Evolutionary conservation across 345 rosid genomes (phyloP).

Genomic region (Populus davidiana): DNA sequence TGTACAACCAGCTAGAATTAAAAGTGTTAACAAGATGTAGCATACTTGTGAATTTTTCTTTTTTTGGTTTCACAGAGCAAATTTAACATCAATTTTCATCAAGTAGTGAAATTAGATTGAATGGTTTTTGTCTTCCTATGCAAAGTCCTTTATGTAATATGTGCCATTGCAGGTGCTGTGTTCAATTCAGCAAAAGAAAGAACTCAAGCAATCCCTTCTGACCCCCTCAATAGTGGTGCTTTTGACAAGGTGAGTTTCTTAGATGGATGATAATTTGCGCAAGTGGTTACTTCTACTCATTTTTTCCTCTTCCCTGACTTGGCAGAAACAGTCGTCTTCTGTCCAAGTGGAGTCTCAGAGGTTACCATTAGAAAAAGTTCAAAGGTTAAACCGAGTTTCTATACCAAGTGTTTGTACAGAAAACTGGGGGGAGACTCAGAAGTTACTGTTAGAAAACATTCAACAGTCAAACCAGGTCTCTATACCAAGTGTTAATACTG

Average conservation of each 20-base stretch:
- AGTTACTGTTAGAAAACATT: slow-evolving; percentile 27
- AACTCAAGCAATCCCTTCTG: slow-evolving; percentile 21
- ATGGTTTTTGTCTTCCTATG: background rate
- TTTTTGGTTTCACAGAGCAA: too few relatives aligned
- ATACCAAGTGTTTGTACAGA: slow-evolving; percentile 40
- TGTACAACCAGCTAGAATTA: background rate
- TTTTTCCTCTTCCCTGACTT: background rate
- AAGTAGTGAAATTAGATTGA: background rate
- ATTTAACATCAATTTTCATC: background rate
- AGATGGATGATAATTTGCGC: background rate
- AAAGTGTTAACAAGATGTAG: background rate
- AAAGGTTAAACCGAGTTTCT: slow-evolving; percentile 29
- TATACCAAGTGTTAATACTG: slow-evolving; percentile 38
- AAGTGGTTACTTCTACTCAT: slow-evolving; percentile 3
- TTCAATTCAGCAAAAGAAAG: slow-evolving; percentile 31
- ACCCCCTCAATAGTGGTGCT: slow-evolving; percentile 13
- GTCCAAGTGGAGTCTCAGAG: slow-evolving; percentile 27
- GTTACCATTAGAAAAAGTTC: slow-evolving; percentile 37
- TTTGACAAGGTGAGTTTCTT: slow-evolving; percentile 31
- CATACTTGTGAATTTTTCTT: background rate
- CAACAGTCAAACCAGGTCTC: slow-evolving; percentile 35
- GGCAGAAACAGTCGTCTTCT: slow-evolving; percentile 25
- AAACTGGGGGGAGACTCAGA: slow-evolving; percentile 38
- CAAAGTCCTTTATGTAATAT: slow-evolving; percentile 6
- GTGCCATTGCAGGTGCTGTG: slow-evolving; percentile 28